Base-by-base conservation (phyloP, 148 eudicot genomes). In the Vaccinium myrtillus region DNA sequence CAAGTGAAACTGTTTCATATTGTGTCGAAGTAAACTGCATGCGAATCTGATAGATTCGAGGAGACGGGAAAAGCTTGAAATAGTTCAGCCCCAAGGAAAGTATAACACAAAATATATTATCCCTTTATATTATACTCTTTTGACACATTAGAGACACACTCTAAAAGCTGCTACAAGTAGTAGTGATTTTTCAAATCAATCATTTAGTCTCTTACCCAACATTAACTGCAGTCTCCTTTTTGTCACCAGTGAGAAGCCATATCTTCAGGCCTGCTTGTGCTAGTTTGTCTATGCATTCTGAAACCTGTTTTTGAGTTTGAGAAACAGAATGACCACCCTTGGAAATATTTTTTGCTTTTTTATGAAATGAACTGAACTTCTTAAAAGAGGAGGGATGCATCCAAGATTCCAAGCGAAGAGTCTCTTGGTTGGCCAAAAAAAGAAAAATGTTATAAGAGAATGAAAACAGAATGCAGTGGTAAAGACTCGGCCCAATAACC, bases 221-320 rank as follows among this genome's bases (percentile, higher is more conserved):
- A 82, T 90, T 90, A 5, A 87, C 76, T 67, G 92, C 92, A 59
- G 92, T 90, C 67, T 90, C 92, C 86, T 80, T 90, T 61, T 90
- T 90, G 83, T 90, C 91, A 19, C 91, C 91, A 39, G 91, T 90
- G 84, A 90, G 87, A 11, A 90, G 85, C 92, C 92, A 90, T 84
- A 90, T 88, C 85, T 88, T 90, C 69, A 90, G 80, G 67, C 92
- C 92, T 13, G 90, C 92, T 88, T 90, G 92, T 36, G 89, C 90
- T 63, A 90, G 90, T 83, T 90, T 90, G 87, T 90, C 92, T 54
- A 90, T 90, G 86, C 92, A 90, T 50, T 88, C 90, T 7, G 92
- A 89, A 75, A 90, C 92, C 92, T 90, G 84, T 49, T 78, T 43
- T 43, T 36, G 71, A 23, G n/a, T 73, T 78, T 74, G 46, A 73